Evolutionary conservation across 2,329 filamentous ascomycete species (phyloP).

Genomic region (Amphichorda felina): DNA sequence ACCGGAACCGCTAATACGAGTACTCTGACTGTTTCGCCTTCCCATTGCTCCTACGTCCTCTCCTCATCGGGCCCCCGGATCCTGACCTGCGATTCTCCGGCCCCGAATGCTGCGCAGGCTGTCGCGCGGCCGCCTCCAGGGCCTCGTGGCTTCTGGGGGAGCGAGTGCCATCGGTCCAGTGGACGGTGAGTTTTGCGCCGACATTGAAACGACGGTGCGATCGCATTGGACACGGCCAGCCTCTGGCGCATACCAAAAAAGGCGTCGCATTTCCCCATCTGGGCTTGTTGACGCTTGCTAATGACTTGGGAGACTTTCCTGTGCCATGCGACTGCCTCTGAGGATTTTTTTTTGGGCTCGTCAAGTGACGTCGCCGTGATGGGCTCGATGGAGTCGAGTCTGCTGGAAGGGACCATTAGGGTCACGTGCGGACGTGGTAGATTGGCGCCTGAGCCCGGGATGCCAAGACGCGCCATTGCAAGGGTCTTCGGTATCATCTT

Average conservation of each 20-base stretch:
- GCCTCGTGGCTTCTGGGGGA: background rate
- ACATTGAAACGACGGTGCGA: constrained; percentile 1
- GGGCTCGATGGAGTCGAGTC: background rate
- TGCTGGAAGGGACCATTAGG: background rate
- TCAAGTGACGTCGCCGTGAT: too few relatives aligned
- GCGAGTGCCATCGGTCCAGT: background rate
- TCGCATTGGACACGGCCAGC: background rate
- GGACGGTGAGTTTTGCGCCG: background rate
- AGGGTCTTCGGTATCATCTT: background rate
- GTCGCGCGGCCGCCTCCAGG: background rate
- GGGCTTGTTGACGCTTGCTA: background rate
- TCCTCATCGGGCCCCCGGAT: too few relatives aligned
- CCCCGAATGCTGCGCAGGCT: background rate
- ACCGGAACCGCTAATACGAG: background rate
- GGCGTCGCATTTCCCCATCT: background rate
- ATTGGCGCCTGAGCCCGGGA: background rate
- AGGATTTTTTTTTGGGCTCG: too few relatives aligned
- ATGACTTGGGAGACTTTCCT: background rate
- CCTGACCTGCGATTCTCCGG: too few relatives aligned
- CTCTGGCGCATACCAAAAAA: too few relatives aligned
- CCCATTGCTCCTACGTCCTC: too few relatives aligned
- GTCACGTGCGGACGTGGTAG: constrained; percentile 3
- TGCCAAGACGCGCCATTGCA: too few relatives aligned
- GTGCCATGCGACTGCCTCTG: background rate
- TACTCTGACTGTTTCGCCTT: background rate